Evolutionary conservation across 2,329 filamentous ascomycete genomes (phyloP), one percentile per base, ranked within the genome.

Genomic region (Aureobasidium subglaciale): DNA sequence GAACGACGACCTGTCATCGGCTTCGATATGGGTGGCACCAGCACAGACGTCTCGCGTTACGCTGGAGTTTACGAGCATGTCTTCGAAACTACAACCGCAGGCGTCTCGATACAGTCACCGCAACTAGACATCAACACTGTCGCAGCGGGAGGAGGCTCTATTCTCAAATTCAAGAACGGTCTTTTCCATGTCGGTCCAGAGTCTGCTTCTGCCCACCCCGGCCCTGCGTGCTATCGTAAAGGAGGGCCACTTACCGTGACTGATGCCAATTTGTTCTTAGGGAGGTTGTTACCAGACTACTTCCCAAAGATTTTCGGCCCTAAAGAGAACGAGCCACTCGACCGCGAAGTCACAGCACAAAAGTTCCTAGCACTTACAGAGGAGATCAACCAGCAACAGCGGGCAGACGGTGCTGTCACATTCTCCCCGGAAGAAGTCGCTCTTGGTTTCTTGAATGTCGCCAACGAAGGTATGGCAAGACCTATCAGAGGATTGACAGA

Each of bases 1-100:
- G 91, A 88, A 4, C 86, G 83, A 64, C 87, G 82, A 1, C 63
- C 67, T 5, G 58, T 70, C 1, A 63, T 70, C 20, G 67, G 67
- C 0, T 67, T 61, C 22, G 57, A 60, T 35, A 59, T 60, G 58
- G 67, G 66, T 29, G 66, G 66, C 13, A 69, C 66, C 3, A 61
- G 58, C 8, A 69, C 67, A 13, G 68, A 70, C 58, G 63, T 68
- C 10, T 66, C 62, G 9, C 61, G 67, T n/a, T 70, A 64, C 53
- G 67, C 61, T 25, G 67, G 66, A 25, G 61, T 57, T 4, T 64
- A 63, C 25, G 67, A 70, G 53, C 64, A 68, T 27, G 59, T 65
- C 0, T 65, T 64, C 18, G 67, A 70, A 50, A 67, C 65, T 0
- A 67, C 61, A 15, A 70, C 64, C 13, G 66, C 67, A 6, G 67